Evolutionary conservation across 1,284 basidiomycete species (phyloP).

Genomic region (Trichosporon ovoides): DNA sequence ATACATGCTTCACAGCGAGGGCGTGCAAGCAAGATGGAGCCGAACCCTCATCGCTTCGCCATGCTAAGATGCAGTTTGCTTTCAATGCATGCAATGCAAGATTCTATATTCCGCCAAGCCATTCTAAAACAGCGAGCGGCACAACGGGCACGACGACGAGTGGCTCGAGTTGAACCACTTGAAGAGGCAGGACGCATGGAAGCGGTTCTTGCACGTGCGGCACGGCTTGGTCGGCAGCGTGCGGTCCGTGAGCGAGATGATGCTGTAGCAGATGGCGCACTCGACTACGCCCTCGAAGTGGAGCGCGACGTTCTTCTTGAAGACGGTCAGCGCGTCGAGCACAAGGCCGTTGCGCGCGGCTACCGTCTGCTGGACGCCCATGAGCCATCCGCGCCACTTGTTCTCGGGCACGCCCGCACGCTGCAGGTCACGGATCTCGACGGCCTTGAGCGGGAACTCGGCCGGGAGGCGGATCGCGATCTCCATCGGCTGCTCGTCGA

Average conservation of each 20-base stretch:
- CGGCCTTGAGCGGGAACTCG: constrained; percentile 85
- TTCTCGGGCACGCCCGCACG: constrained; percentile 84
- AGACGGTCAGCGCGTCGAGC: constrained; percentile 82
- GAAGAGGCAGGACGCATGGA: constrained; percentile 88
- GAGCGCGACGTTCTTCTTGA: constrained; percentile 86
- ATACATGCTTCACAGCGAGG: not conserved
- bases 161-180: constrained; percentile 91
- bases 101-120: not conserved
- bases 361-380: constrained; percentile 87
- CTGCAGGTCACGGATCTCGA: constrained; percentile 81
- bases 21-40: not conserved
- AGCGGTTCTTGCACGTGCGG: constrained; percentile 89
- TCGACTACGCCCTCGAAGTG: constrained; percentile 92
- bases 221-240: constrained; percentile 87
- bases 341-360: constrained; percentile 84
- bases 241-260: constrained; percentile 86
- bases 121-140: constrained; percentile 57
- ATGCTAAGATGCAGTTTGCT: no score
- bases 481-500: constrained; percentile 94
- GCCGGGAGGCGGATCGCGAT: constrained; percentile 77
- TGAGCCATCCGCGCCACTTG: constrained; percentile 88
- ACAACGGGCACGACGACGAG: constrained; percentile 84
- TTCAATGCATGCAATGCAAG: not conserved
- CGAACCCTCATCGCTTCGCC: no score
- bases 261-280: constrained; percentile 93